A percentile compares a stretch with the other conserved stretches of the same genome.
These are phyloP conservation scores for Myxozyma monticola DNA, from an alignment of 805 yeast species.

Conservation along the genomic window DNA sequence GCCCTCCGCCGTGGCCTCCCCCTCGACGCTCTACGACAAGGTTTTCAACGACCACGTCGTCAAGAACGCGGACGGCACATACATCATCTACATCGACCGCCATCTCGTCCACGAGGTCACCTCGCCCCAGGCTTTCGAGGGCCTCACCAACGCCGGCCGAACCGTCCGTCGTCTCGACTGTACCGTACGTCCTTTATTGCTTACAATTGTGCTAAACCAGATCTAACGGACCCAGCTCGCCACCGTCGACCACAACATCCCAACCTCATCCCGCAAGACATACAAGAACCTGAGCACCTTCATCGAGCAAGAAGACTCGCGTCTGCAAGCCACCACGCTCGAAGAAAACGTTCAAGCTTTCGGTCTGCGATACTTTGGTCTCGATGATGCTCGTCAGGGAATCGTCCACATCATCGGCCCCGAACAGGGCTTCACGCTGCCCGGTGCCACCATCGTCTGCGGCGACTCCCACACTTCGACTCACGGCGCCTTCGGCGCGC, in stretches of 20 bases:
- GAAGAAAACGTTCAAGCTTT: conserved; percentile 91
- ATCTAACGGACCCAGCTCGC: conserved; percentile 27
- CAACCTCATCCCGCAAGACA: conserved; percentile 81
- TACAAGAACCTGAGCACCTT: conserved; percentile 75
- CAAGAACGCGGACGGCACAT: conserved; percentile 82
- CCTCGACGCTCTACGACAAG: conserved; percentile 89
- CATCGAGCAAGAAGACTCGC: conserved; percentile 86
- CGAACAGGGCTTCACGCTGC: conserved; percentile 97
- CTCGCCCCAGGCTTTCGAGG: conserved; percentile 99
- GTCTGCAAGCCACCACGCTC: conserved; percentile 86
- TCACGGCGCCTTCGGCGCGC: conserved; percentile 97
- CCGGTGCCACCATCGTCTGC: conserved; percentile 98
- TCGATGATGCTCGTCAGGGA: conserved; percentile 94
- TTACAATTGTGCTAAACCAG: not conserved
- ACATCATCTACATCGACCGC: conserved; percentile 87
- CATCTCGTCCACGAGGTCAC: conserved; percentile 98
- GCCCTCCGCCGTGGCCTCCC: conserved; percentile 43
- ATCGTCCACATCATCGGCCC: conserved; percentile 99
- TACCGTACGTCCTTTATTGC: conserved; percentile 24
- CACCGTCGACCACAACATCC: conserved; percentile 67
- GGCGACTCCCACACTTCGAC: conserved; percentile 99
- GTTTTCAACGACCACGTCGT: conserved; percentile 94
- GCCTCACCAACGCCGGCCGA: conserved; percentile 84
- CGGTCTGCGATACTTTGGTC: conserved; percentile 88
- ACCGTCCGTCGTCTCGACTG: conserved; percentile 69